Evolutionary conservation across 805 yeast species (phyloP), one percentile per base, ranked within the genome.

Genomic region (Saturnispora mendoncae): DNA sequence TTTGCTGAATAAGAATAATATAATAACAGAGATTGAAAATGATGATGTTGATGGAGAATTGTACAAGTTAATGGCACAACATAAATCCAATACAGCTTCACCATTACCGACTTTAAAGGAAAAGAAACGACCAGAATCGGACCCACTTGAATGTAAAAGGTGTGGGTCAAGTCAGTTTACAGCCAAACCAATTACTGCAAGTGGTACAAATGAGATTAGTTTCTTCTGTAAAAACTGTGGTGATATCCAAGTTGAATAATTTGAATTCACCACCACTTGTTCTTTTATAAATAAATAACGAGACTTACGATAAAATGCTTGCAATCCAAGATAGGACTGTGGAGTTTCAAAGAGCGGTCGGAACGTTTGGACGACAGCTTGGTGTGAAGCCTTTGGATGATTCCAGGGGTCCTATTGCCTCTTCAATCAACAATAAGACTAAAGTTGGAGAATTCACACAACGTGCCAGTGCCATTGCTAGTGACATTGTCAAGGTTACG

Each of bases 301-400:
- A 31, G 15, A 10, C 8, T 18, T 18, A 30, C n/a, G 14, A 23
- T 7, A 21, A 15, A 12, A 42, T n/a, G 17, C 53, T 56, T 59
- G 55, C 53, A 26, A 68, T 78, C 31, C 90, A 83, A 57, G 94
- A 90, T 63, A 71, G 98, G 51, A 90, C 97, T 7, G 70, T 76
- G 47, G 97, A 90, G 68, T 90, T 90, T 66, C 90, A 87, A 51
- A 88, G 87, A 55, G 86, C 95, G 56, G 96, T 90, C 24, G 64
- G 77, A 35, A 76, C 88, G 2, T 80, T 80, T 60, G 78, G 80
- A 56, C 76, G 76, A 51, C 73, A 47, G 27, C 9, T 39, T 28
- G 33, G 32, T 10, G 40, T 17, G n/a, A 27, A 35, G 23, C 38
- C 38, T 15, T 15, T 30, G 18, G 33, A 10, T n/a, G 33, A 30